Conservation (phyloP, 371 early-diverging fungal genomes). For the Mortierella sp. region DNA sequence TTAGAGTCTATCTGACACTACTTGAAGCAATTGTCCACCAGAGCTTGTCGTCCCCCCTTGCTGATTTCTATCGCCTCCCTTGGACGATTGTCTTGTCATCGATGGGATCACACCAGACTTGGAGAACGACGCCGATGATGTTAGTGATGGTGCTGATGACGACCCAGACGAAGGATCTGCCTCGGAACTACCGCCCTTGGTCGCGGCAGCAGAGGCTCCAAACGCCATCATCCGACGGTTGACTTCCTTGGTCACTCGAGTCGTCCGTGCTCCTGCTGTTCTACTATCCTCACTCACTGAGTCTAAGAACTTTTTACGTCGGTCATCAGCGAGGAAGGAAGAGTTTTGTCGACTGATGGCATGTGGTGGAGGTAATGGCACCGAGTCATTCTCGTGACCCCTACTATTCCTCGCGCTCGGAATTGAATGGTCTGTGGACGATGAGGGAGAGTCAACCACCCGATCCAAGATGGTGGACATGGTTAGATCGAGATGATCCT, state of each 20-base stretch:
- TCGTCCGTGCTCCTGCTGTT: background rate
- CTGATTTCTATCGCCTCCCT: too few species aligned
- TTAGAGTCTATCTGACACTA: too few species aligned
- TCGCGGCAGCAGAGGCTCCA: constrained; percentile 3
- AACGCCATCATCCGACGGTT: constrained; percentile 46
- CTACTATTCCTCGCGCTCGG: background rate
- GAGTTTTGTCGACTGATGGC: constrained; percentile 30
- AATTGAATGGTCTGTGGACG: background rate
- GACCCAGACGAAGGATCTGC: too few species aligned
- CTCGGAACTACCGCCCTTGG: too few species aligned
- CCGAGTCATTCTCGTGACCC: constrained; percentile 9
- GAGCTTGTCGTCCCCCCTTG: too few species aligned
- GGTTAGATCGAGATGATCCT: background rate
- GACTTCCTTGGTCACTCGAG: constrained; percentile 37
- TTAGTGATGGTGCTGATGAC: too few species aligned
- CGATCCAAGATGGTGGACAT: constrained; percentile 10
- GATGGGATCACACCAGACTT: too few species aligned
- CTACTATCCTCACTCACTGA: constrained; percentile 41
- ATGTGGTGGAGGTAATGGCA: constrained; percentile 20
- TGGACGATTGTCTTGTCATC: too few species aligned
- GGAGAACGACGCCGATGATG: too few species aligned
- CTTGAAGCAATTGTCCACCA: too few species aligned
- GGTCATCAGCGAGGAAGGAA: constrained; percentile 40
- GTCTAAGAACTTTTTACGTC: constrained; percentile 27
- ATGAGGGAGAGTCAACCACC: constrained; percentile 11